A percentile compares a stretch with the other conserved stretches of the same genome.
phyloP scores from a whole-genome alignment of 306 rosid genomes.

The Trifolium pratense region DNA sequence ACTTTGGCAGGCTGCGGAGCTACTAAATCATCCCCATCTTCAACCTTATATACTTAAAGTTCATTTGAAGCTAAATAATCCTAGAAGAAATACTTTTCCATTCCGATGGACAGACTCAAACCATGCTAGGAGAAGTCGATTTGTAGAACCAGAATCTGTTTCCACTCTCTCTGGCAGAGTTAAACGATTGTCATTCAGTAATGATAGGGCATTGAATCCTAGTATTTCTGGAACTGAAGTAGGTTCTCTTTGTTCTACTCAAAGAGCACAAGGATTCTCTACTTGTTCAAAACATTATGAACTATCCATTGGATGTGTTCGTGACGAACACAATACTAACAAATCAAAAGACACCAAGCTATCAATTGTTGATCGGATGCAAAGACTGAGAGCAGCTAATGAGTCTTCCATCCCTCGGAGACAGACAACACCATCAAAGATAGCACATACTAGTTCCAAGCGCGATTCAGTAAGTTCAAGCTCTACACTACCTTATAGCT shows the following conservation, averaged over 20 bases:
- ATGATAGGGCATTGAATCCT: slow-evolving; percentile 84
- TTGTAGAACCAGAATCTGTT: slow-evolving; percentile 58
- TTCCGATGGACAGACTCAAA: slow-evolving; percentile 61
- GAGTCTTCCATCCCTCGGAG: slow-evolving; percentile 52
- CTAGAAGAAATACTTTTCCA: slow-evolving; percentile 66
- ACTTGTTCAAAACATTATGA: slow-evolving; percentile 52
- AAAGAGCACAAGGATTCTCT: slow-evolving; percentile 53
- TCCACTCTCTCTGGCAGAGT: slow-evolving; percentile 49
- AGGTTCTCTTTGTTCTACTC: slow-evolving; percentile 65
- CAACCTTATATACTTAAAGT: slow-evolving; percentile 80
- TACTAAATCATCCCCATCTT: slow-evolving; percentile 79
- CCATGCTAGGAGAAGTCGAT: slow-evolving; percentile 66
- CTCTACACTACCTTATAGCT: slow-evolving; percentile 16
- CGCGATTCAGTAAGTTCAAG: slow-evolving; percentile 60
- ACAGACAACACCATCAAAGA: slow-evolving; percentile 54
- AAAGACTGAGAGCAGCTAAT: slow-evolving; percentile 50
- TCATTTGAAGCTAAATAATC: slow-evolving; percentile 76
- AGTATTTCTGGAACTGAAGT: slow-evolving; percentile 74
- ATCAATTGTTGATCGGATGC: slow-evolving; percentile 46
- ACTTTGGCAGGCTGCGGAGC: slow-evolving; percentile 82
- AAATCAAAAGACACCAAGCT: slow-evolving; percentile 55
- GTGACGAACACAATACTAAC: slow-evolving; percentile 44
- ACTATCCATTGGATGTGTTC: slow-evolving; percentile 49
- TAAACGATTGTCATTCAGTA: slow-evolving; percentile 65
- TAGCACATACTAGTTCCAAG: slow-evolving; percentile 43